Evolutionary conservation across 2,329 filamentous ascomycete species (phyloP).

Genomic region (Paracorniculantispora psalliotae): DNA sequence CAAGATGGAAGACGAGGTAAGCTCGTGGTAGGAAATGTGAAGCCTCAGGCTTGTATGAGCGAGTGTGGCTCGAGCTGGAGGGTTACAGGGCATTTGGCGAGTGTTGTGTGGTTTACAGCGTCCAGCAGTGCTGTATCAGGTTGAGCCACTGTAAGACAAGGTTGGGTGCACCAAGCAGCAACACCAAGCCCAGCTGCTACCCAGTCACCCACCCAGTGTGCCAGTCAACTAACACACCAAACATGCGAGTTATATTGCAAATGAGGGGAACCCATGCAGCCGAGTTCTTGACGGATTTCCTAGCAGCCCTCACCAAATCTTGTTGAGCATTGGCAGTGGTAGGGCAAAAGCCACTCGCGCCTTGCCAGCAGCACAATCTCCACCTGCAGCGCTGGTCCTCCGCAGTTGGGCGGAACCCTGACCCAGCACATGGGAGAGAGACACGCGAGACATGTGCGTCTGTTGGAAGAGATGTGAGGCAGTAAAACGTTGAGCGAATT

Average conservation of each 20-base stretch:
- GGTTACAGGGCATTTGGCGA: background rate
- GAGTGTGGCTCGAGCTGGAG: background rate
- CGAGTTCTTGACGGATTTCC: background rate
- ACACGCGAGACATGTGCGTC: background rate
- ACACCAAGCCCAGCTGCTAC: background rate
- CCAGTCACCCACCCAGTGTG: too few relatives aligned
- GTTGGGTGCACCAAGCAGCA: background rate
- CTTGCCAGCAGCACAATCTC: background rate
- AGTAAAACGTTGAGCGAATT: background rate
- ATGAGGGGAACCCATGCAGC: conserved; percentile 1
- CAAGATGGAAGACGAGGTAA: background rate
- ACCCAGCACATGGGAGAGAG: background rate
- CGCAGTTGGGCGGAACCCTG: background rate
- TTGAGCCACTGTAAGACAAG: too few relatives aligned
- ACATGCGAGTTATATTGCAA: background rate
- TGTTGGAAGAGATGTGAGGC: background rate
- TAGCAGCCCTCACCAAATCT: background rate
- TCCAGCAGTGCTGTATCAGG: too few relatives aligned
- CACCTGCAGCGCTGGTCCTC: background rate
- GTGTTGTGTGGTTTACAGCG: background rate
- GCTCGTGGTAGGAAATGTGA: background rate
- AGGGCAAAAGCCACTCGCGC: conserved; percentile 3
- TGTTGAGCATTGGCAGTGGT: background rate
- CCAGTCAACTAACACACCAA: background rate
- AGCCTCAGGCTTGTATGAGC: background rate